Base-by-base conservation (phyloP, 139 green algal genomes). In the Coelastrella sp. region DNA sequence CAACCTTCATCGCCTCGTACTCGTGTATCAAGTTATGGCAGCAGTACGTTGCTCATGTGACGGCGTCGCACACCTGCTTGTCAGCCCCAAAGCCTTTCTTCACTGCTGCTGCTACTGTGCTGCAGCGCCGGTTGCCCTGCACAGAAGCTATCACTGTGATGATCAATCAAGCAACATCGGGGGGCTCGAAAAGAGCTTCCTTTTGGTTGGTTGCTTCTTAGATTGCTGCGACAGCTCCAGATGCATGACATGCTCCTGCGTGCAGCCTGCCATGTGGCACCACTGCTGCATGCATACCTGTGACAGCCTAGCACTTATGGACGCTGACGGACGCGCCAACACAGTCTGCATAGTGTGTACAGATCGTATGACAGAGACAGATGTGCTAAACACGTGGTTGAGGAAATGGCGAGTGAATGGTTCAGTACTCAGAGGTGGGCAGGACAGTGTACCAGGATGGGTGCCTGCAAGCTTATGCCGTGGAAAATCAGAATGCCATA, bases 21-120 rank as follows among this genome's bases (percentile, higher is more conserved):
- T 66, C 47, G 10, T 66, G 4, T 14, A 83, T n/a, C 74, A 83
- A 19, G 5, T 71, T 32, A 47, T 47, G 32, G 32, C 32, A 47
- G 32, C 32, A 47, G 32, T 47, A 47, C 32, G 32, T 47, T 47
- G 32, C 32, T 47, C 32, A 47, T 47, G 32, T 47, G 32, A 47
- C 32, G 32, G 32, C 32, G 32, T 47, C 32, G 32, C 32, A 59
- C 5, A 87, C 81, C 81, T 87, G 81, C 81, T 87, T 78, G 4
- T 76, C 64, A 47, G 81, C 64, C 5, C 81, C 64, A 77, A 87
- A 87, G 3, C 81, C 81, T 32, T 87, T 87, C 23, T 87, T 87
- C 19, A 56, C 81, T 87, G 81, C 81, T 78, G 64, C 23, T 77
- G 56, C 23, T 61, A 80, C 10, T 59, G 7, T 17, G n/a, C 80